Percentiles rank a stretch among this genome's conserved stretches.
phyloP scores from a whole-genome alignment of 2,329 filamentous ascomycete genomes.

The Tolypocladium paradoxum region DNA sequence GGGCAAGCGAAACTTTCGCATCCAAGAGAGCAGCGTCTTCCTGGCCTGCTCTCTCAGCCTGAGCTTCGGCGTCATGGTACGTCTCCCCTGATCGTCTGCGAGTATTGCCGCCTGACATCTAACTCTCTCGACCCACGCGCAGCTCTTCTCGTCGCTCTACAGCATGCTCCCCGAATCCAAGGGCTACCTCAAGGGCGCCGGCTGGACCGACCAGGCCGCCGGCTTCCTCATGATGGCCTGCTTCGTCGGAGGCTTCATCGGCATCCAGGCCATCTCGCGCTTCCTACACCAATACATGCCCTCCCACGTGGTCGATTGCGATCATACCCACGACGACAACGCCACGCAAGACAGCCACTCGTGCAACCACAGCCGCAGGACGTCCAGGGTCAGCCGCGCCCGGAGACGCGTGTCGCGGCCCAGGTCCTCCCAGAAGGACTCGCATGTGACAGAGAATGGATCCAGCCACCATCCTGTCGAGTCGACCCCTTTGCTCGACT shows the following conservation, averaged over 20 bases:
- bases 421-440: slow-evolving; percentile 10
- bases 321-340: slow-evolving; percentile 57
- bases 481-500: slow-evolving; percentile 37
- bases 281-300: slow-evolving; percentile 65
- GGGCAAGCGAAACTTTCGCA: slow-evolving; percentile 66
- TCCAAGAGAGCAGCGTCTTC: slow-evolving; percentile 82
- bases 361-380: slow-evolving; percentile 13
- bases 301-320: slow-evolving; percentile 71
- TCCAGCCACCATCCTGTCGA: slow-evolving; percentile 21
- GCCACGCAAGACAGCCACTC: slow-evolving; percentile 15
- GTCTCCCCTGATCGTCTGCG: slow-evolving; percentile 11
- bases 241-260: slow-evolving; percentile 62
- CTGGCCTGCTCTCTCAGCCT: slow-evolving; percentile 80
- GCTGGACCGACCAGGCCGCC: slow-evolving; percentile 54
- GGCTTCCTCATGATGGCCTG: slow-evolving; percentile 58
- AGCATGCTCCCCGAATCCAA: slow-evolving; percentile 87
- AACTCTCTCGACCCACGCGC: not conserved
- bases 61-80: slow-evolving; percentile 92
- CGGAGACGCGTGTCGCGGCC: slow-evolving; percentile 17
- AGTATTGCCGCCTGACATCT: not conserved
- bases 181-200: slow-evolving; percentile 60
- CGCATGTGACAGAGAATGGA: slow-evolving; percentile 4
- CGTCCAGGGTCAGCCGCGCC: slow-evolving; percentile 20
- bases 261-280: slow-evolving; percentile 64
- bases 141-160: slow-evolving; percentile 88